A percentile compares a stretch with the other conserved stretches of the same genome.
These are phyloP conservation scores for Fusarium heterosporum DNA, from an alignment of 2,329 filamentous ascomycete genomes.

Conservation along the genomic window DNA sequence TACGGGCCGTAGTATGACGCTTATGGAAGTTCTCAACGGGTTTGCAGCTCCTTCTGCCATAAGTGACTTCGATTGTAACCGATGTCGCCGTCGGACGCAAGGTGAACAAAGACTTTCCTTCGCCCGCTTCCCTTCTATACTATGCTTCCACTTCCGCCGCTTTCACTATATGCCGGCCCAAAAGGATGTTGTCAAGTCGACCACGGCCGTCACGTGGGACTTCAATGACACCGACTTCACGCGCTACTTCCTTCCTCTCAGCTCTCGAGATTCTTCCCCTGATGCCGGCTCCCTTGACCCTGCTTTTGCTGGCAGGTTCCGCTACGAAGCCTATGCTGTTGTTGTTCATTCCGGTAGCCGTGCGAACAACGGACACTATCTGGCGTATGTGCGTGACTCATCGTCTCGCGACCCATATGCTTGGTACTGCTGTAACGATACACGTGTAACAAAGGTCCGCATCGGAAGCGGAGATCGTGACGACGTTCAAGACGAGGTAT, in stretches of 20 bases:
- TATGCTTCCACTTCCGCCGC: constrained; percentile 81
- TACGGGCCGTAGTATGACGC: constrained; percentile 49
- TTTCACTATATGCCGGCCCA: constrained; percentile 54
- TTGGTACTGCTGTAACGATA: constrained; percentile 66
- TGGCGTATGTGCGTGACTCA: constrained; percentile 73
- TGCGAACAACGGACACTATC: constrained; percentile 83
- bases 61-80: constrained; percentile 77
- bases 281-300: constrained; percentile 52
- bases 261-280: constrained; percentile 48
- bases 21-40: constrained; percentile 74
- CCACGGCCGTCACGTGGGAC: constrained; percentile 80
- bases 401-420: constrained; percentile 56
- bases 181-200: constrained; percentile 69
- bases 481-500: constrained; percentile 55
- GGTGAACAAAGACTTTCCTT: constrained; percentile 79
- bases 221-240: constrained; percentile 73
- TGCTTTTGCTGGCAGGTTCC: constrained; percentile 67
- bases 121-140: constrained; percentile 80
- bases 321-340: constrained; percentile 89
- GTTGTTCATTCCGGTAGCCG: constrained; percentile 79
- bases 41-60: constrained; percentile 75
- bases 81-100: constrained; percentile 75
- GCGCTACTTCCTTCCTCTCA: constrained; percentile 55
- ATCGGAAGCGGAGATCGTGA: constrained; percentile 53
- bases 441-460: constrained; percentile 54